These are phyloP conservation scores for Kwoniella sp. DNA, from an alignment of 768 basidiomycete species.

Conservation along the genomic window DNA sequence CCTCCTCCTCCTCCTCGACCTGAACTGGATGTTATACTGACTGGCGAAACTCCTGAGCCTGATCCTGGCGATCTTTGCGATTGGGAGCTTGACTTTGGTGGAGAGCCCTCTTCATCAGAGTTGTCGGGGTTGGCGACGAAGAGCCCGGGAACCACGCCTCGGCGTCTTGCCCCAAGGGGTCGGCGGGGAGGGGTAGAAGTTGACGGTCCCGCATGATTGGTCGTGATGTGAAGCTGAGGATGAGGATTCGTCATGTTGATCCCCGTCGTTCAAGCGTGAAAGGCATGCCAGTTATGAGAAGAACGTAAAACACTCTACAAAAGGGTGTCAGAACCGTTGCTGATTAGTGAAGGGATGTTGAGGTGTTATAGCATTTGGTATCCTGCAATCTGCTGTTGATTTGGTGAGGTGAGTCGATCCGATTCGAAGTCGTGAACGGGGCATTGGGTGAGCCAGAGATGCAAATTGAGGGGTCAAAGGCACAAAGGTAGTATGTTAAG, in stretches of 20 bases:
- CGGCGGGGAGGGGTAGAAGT: constrained; percentile 28
- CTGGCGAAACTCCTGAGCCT: constrained; percentile 23
- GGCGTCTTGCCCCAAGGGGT: constrained; percentile 34
- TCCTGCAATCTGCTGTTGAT: not conserved
- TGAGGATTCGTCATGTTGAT: constrained; percentile 17
- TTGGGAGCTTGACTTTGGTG: constrained; percentile 10
- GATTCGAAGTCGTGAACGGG: not conserved
- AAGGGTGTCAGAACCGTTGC: not conserved
- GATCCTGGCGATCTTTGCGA: constrained; percentile 24
- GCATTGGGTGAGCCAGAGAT: not conserved
- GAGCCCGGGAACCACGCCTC: constrained; percentile 36
- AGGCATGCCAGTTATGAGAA: not conserved
- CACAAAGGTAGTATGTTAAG: not conserved
- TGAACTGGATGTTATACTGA: constrained; percentile 33
- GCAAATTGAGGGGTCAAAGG: not conserved
- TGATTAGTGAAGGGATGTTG: not conserved
- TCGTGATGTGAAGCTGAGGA: constrained; percentile 19
- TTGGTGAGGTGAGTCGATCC: not conserved
- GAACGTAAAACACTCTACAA: no score
- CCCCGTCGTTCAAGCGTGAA: not conserved
- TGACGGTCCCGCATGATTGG: constrained; percentile 22
- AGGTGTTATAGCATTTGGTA: not conserved
- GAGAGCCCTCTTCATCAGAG: constrained; percentile 41
- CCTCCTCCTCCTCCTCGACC: constrained; percentile 23
- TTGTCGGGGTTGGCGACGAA: constrained; percentile 51